Base-by-base conservation (phyloP, 1,284 basidiomycete genomes). In the Agaricales sp. region DNA sequence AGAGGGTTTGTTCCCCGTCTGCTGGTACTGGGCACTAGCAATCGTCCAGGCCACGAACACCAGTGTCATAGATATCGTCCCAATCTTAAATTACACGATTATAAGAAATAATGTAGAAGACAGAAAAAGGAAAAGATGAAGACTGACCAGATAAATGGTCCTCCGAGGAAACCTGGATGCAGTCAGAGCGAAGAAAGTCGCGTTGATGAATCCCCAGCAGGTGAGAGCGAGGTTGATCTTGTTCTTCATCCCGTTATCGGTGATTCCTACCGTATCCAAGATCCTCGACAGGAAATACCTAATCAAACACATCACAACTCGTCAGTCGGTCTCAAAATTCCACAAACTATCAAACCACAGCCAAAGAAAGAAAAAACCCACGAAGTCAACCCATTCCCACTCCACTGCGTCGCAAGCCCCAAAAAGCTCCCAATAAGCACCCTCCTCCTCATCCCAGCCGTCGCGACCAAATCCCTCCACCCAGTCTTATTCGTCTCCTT, bases 171-270 rank as follows among this genome's bases (percentile, higher is more conserved):
- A 70, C 44, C 68, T 62, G 12, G 76, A 68, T 12, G 73, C 66
- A 3, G 68, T 70, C 30, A 76, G 55, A 6, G 77, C 77, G 21
- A 78, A 62, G 44, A 67, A 54, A 2, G 71, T 74, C 14, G 70
- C 76, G 51, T 77, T 76, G 35, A 76, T 51, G 54, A 78, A 73
- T 44, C 73, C 72, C 74, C 74, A 80, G 58, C 69, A 71, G 6
- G 73, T 73, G 51, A 69, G 66, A 6, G 71, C 73, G 44, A 78
- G 59, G 59, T 79, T 80, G 63, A 80, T 73, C 30, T 73, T 57
- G 56, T 75, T 74, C 62, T 77, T 71, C 21, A 69, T 68, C 14
- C 63, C 64, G 57, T 76, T 75, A 52, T 70, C 67, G 44, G 62
- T 60, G 24, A 74, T 63, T n/a, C 72, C 72, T 19, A 74, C 67